Base-by-base conservation (phyloP, 1,284 basidiomycete genomes). In the Rhodotorula sp. region DNA sequence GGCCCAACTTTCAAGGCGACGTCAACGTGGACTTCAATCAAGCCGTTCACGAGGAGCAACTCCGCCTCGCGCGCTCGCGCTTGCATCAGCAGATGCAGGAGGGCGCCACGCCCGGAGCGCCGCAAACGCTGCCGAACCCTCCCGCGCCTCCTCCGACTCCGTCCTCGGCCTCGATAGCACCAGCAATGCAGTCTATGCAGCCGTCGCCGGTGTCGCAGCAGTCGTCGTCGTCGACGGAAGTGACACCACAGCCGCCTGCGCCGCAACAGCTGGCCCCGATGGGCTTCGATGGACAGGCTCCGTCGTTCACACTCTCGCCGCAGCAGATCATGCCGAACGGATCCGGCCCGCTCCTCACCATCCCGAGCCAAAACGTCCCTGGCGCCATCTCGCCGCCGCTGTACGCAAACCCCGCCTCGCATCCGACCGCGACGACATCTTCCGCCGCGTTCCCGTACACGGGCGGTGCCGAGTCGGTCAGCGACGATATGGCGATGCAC, bases 31-130 rank as follows among this genome's bases (percentile, higher is more conserved):
- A 55, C 26, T 55, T 28, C 26, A 65, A 72, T 57, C 69, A 75
- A 63, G 43, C 67, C 52, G 26, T 71, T 18, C 70, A 71, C 45
- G 70, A 66, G 54, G 70, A 76, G 60, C 68, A 71, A 38, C 65
- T 72, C 16, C 47, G 69, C 21, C 47, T 65, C n/a, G 71, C 69
- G 43, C 66, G 62, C 54, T 68, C 70, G 34, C 66, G 62, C 6
- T 38, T 74, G 15, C 67, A 68, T 16, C 72, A 73, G 60, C 69
- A 73, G 49, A 70, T 70, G 72, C 72, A 66, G 34, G 66, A 73
- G 43, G 66, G 56, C 5, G 65, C 66, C 10, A 48, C 57, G 19
- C 47, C 47, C 1, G 67, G 64, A 15, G 54, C 62, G 28, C 62
- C 59, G 28, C 67, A 63, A 31, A 62, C 43, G 12, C 34, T 69